Percentiles rank a stretch among this genome's conserved stretches.
Conservation (phyloP, 176 grass and related monocot species). For the Saccharum spontaneum region DNA sequence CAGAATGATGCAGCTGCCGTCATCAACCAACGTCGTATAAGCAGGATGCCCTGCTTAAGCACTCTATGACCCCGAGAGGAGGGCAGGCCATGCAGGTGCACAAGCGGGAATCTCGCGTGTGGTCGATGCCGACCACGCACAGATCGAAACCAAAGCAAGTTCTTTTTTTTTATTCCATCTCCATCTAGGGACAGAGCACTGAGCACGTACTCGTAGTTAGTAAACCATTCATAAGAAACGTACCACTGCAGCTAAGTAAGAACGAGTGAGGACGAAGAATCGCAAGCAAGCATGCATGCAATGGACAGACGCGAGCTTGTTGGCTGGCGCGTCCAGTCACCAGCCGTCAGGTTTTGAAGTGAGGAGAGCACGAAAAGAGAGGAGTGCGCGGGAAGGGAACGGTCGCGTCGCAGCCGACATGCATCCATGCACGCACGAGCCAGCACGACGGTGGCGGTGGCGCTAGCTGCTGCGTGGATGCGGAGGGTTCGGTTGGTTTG, state of each 20-base stretch:
- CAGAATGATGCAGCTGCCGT: too few relatives aligned
- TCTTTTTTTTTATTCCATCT: background rate
- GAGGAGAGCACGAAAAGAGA: too few relatives aligned
- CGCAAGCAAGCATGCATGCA: too few relatives aligned
- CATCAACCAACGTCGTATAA: too few relatives aligned
- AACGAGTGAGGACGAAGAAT: too few relatives aligned
- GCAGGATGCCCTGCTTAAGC: too few relatives aligned
- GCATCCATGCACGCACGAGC: background rate
- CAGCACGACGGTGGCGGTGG: background rate
- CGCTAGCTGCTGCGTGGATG: background rate
- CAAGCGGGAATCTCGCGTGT: conserved; percentile 36
- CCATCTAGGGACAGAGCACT: background rate
- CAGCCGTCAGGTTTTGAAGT: too few relatives aligned
- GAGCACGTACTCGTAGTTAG: background rate
- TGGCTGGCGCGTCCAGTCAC: too few relatives aligned
- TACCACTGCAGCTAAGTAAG: too few relatives aligned
- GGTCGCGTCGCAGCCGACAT: background rate
- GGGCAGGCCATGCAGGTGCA: background rate
- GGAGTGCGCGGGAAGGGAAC: conserved; percentile 17
- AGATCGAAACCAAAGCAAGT: background rate
- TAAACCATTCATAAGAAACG: too few relatives aligned
- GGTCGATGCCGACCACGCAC: conserved; percentile 27
- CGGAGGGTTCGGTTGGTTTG: background rate
- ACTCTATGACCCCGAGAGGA: too few relatives aligned
- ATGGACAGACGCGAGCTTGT: too few relatives aligned